These are phyloP conservation scores for button mushroom (Agaricus bisporus) DNA, from an alignment of 768 basidiomycete genomes.

Conservation along the genomic window DNA sequence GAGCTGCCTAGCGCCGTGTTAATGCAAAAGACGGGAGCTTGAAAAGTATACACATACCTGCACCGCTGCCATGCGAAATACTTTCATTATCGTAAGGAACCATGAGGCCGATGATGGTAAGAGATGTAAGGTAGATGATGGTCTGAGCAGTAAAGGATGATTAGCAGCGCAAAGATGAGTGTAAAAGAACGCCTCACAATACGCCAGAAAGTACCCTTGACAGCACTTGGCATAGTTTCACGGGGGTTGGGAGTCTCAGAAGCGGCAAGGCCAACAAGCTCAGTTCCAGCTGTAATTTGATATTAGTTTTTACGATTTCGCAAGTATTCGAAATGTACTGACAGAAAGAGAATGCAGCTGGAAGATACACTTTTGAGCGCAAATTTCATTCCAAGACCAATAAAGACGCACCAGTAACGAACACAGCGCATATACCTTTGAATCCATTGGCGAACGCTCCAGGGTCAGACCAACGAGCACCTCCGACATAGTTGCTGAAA, in stretches of 20 bases:
- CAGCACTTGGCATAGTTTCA: conserved; percentile 35
- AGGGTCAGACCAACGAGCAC: conserved; percentile 29
- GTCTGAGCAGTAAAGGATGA: conserved; percentile 20
- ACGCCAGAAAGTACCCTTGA: conserved; percentile 45
- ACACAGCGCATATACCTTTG: conserved; percentile 39
- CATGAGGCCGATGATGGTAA: conserved; percentile 37
- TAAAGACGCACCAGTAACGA: conserved; percentile 28
- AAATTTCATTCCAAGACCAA: not conserved
- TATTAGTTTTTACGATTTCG: not conserved
- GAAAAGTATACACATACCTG: conserved; percentile 13
- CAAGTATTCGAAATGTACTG: conserved; percentile 1
- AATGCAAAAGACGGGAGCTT: not conserved
- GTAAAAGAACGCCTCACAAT: conserved; percentile 23
- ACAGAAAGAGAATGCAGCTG: conserved; percentile 35
- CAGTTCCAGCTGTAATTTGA: conserved; percentile 32
- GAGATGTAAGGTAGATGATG: conserved; percentile 36
- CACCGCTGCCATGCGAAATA: conserved; percentile 31
- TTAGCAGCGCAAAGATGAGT: not conserved
- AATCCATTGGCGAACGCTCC: conserved; percentile 40
- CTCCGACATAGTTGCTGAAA: conserved; percentile 34
- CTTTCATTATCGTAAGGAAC: conserved; percentile 31
- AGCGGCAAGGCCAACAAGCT: conserved; percentile 40
- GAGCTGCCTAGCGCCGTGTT: conserved; percentile 24
- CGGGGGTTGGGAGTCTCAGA: conserved; percentile 42
- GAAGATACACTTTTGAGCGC: not conserved